phyloP scores from a whole-genome alignment of 805 yeast genomes.

The Scheffersomyces coipomensis region DNA sequence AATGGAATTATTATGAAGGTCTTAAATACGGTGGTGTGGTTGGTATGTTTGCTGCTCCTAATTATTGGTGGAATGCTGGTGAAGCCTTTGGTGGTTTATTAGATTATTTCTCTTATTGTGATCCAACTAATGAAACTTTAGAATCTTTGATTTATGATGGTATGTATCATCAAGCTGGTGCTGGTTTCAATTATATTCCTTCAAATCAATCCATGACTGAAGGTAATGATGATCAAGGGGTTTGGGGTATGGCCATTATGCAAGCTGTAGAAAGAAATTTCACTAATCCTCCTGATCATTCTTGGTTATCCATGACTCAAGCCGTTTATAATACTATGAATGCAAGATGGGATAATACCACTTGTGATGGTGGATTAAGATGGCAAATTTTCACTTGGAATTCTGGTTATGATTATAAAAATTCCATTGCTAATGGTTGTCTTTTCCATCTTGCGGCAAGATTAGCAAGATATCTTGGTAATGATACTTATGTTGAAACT shows the following conservation, averaged over 20 bases:
- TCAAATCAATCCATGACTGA: constrained; percentile 46
- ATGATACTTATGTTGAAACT: constrained; percentile 66
- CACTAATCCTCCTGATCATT: constrained; percentile 57
- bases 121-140: constrained; percentile 29
- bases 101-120: constrained; percentile 40
- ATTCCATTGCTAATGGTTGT: constrained; percentile 88
- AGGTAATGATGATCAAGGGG: constrained; percentile 54
- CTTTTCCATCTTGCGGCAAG: constrained; percentile 86
- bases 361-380: constrained; percentile 87
- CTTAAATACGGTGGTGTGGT: constrained; percentile 40
- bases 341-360: constrained; percentile 72
- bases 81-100: constrained; percentile 50
- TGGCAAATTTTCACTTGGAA: constrained; percentile 98
- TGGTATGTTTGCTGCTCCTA: constrained; percentile 45
- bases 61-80: constrained; percentile 57
- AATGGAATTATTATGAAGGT: constrained; percentile 47
- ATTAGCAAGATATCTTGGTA: constrained; percentile 77
- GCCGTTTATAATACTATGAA: constrained; percentile 92
- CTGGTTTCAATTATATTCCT: constrained; percentile 40
- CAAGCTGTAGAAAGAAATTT: constrained; percentile 47
- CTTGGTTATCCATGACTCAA: constrained; percentile 83
- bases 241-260: constrained; percentile 49
- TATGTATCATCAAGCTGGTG: constrained; percentile 45
- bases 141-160: constrained; percentile 30
- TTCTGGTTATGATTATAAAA: constrained; percentile 90